Conservation (phyloP, 768 basidiomycete genomes). For the Cystobasidium onofrii region DNA sequence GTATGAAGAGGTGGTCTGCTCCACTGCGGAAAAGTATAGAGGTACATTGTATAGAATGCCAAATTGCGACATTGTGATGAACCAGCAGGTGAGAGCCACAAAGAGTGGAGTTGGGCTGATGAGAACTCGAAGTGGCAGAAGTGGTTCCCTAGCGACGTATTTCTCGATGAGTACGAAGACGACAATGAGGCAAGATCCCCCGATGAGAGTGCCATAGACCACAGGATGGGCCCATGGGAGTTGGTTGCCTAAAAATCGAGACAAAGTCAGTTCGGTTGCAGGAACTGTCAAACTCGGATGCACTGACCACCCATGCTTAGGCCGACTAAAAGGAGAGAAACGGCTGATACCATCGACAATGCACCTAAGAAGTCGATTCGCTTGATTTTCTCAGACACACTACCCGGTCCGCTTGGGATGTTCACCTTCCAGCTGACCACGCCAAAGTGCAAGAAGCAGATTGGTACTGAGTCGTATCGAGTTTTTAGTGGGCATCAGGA, state of each 20-base stretch:
- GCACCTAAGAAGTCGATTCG: slow-evolving; percentile 62
- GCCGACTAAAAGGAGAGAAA: slow-evolving; percentile 56
- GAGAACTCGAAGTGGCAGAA: slow-evolving; percentile 36
- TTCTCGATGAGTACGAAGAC: slow-evolving; percentile 36
- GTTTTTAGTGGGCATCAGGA: slow-evolving; percentile 52
- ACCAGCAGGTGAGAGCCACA: slow-evolving; percentile 35
- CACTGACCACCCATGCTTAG: slow-evolving; percentile 54
- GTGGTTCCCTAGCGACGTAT: slow-evolving; percentile 35
- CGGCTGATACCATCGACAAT: slow-evolving; percentile 52
- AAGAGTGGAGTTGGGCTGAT: slow-evolving; percentile 35
- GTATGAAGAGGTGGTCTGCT: slow-evolving; percentile 33
- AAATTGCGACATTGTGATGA: slow-evolving; percentile 37
- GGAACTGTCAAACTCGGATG: slow-evolving; percentile 27
- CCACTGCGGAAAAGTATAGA: slow-evolving; percentile 36
- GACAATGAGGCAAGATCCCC: slow-evolving; percentile 21
- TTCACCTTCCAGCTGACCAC: slow-evolving; percentile 55
- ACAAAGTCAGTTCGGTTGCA: background rate
- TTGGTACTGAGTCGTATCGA: slow-evolving; percentile 64
- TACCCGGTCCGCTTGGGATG: slow-evolving; percentile 49
- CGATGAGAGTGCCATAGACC: slow-evolving; percentile 35
- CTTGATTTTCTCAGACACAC: slow-evolving; percentile 53
- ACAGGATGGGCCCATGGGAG: slow-evolving; percentile 32
- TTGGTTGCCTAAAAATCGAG: slow-evolving; percentile 31
- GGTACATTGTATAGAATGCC: slow-evolving; percentile 32
- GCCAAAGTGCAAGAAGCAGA: slow-evolving; percentile 53